phyloP scores from a whole-genome alignment of 176 grass and related monocot species.

The Juncus inflexus region DNA sequence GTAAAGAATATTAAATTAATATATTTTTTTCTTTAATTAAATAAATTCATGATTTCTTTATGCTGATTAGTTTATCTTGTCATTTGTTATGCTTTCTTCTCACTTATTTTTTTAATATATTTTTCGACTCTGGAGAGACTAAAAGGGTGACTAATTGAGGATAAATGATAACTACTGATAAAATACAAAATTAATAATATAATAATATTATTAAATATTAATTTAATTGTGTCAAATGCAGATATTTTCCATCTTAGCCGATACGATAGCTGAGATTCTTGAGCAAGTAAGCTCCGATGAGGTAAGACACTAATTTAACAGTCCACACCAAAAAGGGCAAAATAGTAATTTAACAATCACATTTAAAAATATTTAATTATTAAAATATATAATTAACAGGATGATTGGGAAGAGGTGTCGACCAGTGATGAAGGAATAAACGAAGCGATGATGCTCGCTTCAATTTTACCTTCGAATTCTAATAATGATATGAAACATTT shows the following conservation, averaged over 20 bases:
- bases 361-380: neutral
- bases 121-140: too few species aligned
- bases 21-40: neutral
- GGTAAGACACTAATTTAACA: slow-evolving; percentile 39
- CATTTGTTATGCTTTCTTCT: neutral
- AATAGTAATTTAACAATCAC: slow-evolving; percentile 1
- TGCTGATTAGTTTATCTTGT: neutral
- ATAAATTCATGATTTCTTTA: slow-evolving; percentile 13
- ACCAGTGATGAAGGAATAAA: slow-evolving; percentile 30
- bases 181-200: too few species aligned
- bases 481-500: slow-evolving; percentile 68
- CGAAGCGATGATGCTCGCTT: slow-evolving; percentile 53
- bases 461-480: slow-evolving; percentile 52
- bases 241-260: slow-evolving; percentile 80
- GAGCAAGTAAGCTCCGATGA: slow-evolving; percentile 61
- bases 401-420: slow-evolving; percentile 80
- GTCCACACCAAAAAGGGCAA: neutral
- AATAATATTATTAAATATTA: slow-evolving; percentile 2
- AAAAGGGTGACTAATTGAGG: too few species aligned
- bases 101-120: slow-evolving; percentile 3
- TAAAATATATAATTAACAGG: slow-evolving; percentile 37
- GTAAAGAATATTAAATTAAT: slow-evolving; percentile 37
- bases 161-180: too few species aligned
- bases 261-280: slow-evolving; percentile 74
- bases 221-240: slow-evolving; percentile 41